Base-by-base conservation (phyloP, 768 basidiomycete species). In the Termitomyces sp. region DNA sequence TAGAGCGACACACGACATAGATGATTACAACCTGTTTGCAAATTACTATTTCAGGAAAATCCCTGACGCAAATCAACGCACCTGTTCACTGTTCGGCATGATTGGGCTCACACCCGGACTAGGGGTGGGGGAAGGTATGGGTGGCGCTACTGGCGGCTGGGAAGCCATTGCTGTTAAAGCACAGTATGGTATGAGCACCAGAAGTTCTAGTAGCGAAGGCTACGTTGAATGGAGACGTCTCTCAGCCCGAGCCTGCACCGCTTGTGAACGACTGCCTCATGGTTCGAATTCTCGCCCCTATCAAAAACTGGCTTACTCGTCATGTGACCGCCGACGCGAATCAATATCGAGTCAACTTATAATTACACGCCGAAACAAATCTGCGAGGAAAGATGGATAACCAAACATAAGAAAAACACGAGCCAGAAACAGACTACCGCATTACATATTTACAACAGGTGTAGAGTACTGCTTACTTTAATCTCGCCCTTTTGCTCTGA, bases 51-150 rank as follows among this genome's bases (percentile, higher is more conserved):
- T 56, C 58, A 66, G 59, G 59, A 59, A 59, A 16, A 47, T 57
- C 41, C 36, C 10, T 61, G 59, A 49, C 53, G 56, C 44, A 36
- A 62, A 55, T 57, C 61, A 56, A 61, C 82, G 55, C 61, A 86
- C 88, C 80, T 91, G 89, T 75, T 90, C 86, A 67, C 82, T 84
- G 20, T 86, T 83, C 18, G 89, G 89, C 56, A 76, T 71, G 58
- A 88, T 74, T 55, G 85, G 76, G 40, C 74, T 77, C 66, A 66
- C 67, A 3, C 32, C 23, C 36, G 73, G 59, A n/a, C 69, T 68
- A 38, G 75, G 72, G 10, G 74, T 58, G 36, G 69, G 61, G 40
- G 77, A 69, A 43, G 75, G 67, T 55, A 79, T 69, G 44, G 80
- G 77, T 46, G 79, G 71, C 23, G 81, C 80, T 46, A 80, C 66